Percentiles rank a stretch among this genome's conserved stretches.
phyloP scores from a whole-genome alignment of 768 basidiomycete genomes.

The Tephrocybe sp. region DNA sequence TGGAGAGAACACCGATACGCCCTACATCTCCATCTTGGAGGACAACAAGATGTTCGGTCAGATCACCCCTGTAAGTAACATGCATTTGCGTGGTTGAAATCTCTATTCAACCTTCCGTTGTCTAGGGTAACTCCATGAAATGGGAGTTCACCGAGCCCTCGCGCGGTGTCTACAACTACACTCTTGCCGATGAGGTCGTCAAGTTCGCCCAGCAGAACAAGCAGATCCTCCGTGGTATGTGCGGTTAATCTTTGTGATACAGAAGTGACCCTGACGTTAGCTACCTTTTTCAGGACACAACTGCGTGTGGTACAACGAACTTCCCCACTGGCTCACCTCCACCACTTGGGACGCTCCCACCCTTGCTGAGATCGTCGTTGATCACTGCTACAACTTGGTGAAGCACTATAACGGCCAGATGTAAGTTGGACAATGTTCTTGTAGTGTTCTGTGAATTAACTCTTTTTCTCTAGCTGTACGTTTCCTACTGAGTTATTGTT shows the following conservation, averaged over 20 bases:
- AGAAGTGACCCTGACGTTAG: background rate
- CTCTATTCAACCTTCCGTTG: no score
- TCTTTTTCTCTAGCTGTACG: background rate
- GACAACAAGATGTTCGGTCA: conserved; percentile 39
- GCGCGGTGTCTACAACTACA: conserved; percentile 44
- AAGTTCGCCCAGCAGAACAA: conserved; percentile 42
- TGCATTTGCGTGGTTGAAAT: no score
- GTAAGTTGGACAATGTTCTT: conserved; percentile 23
- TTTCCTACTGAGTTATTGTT: background rate
- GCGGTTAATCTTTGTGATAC: background rate
- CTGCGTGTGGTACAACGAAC: conserved; percentile 51
- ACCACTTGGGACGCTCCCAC: conserved; percentile 40
- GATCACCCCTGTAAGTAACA: conserved; percentile 38
- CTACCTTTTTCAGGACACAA: conserved; percentile 32
- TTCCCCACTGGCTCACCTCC: conserved; percentile 45
- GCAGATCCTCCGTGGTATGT: conserved; percentile 40
- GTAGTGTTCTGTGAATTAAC: background rate
- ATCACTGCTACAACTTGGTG: conserved; percentile 49
- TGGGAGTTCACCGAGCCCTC: conserved; percentile 55
- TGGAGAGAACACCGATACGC: conserved; percentile 35
- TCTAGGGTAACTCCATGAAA: conserved; percentile 49
- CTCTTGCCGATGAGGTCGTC: conserved; percentile 39
- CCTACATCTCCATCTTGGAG: conserved; percentile 36
- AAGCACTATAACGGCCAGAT: conserved; percentile 52
- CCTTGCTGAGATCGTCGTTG: conserved; percentile 42